Percentiles rank a stretch among this genome's conserved stretches.
Conservation (phyloP, 139 green algal species). For the Choricystis sp. region DNA sequence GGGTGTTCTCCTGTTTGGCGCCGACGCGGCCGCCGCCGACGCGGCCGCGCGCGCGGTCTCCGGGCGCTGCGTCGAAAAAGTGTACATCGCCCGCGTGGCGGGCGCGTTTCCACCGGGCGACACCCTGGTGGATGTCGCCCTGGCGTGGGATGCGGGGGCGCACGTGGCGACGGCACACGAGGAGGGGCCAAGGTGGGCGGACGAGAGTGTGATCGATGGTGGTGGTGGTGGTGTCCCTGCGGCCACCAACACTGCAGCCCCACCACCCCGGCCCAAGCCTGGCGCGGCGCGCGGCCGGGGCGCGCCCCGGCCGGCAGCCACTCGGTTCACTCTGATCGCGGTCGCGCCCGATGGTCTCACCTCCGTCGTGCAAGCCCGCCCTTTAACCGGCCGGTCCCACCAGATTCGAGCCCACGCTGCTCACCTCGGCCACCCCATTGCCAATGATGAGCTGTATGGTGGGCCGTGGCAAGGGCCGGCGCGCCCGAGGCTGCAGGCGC, state of each 20-base stretch:
- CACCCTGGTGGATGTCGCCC: constrained; percentile 18
- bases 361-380: constrained; percentile 48
- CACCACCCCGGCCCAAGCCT: not conserved
- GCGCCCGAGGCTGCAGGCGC: not conserved
- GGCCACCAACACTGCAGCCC: not conserved
- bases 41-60: constrained; percentile 2
- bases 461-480: constrained; percentile 20
- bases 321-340: constrained; percentile 29
- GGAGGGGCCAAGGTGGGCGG: no score
- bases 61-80: constrained; percentile 41
- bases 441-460: constrained; percentile 53
- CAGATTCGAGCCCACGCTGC: constrained; percentile 58
- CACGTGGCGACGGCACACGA: constrained; percentile 23
- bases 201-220: no score
- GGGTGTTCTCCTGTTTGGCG: constrained; percentile 68
- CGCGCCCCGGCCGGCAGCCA: constrained; percentile 16
- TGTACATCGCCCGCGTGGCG: constrained; percentile 66
- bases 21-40: constrained; percentile 32
- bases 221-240: not conserved
- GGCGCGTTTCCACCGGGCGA: constrained; percentile 40
- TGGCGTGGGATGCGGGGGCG: constrained; percentile 35
- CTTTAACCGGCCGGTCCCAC: constrained; percentile 47
- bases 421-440: constrained; percentile 48
- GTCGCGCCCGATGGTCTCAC: constrained; percentile 35
- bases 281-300: not conserved